Base-by-base conservation (phyloP, 768 basidiomycete species). In the Boletus coccyginus region DNA sequence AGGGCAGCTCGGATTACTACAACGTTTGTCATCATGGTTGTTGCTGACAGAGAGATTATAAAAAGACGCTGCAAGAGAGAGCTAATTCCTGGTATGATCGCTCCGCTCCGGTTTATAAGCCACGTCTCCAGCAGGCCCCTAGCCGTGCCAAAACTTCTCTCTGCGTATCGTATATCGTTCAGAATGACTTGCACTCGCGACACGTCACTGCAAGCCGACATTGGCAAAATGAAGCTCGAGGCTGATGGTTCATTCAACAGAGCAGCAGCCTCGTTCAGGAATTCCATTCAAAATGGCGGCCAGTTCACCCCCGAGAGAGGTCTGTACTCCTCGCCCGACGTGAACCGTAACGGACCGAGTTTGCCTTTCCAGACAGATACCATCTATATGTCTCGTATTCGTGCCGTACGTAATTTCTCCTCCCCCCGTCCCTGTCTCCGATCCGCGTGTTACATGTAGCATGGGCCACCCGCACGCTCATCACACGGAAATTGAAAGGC, bases 391-490 rank as follows among this genome's bases (percentile, higher is more conserved):
- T 97, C 55, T 90, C 89, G 5, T 84, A 86, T 60, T 85, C 88
- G 2, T 98, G 94, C 65, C 94, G 90, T 92, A 60, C 69, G 87
- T 62, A 36, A 29, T 12, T 10, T 27, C 16, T 7, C 33, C 32
- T 7, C 27, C 12, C 16, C 3, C 0, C 13, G 3, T 12, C 12
- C 2, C 32, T 6, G 1, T 38, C 29, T 31, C 24, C 13, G 19
- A 29, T 29, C 44, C 24, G 11, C 27, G 17, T n/a, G 11, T 44
- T 40, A 12, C n/a, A n/a, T n/a, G n/a, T 45, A 91, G 89, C 96
- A 10, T 98, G 95, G 96, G 96, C 96, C 0, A 92, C 93, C 27
- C 81, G 96, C 61, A 83, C 94, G 5, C 77, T 97, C 59, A 97
- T 98, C 63, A 78, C 88, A 5, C 81, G 95, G 61, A 86, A 93